A percentile compares a stretch with the other conserved stretches of the same genome.
Conservation (phyloP, 2,329 filamentous ascomycete species). For the Epichloe sylvatica region DNA sequence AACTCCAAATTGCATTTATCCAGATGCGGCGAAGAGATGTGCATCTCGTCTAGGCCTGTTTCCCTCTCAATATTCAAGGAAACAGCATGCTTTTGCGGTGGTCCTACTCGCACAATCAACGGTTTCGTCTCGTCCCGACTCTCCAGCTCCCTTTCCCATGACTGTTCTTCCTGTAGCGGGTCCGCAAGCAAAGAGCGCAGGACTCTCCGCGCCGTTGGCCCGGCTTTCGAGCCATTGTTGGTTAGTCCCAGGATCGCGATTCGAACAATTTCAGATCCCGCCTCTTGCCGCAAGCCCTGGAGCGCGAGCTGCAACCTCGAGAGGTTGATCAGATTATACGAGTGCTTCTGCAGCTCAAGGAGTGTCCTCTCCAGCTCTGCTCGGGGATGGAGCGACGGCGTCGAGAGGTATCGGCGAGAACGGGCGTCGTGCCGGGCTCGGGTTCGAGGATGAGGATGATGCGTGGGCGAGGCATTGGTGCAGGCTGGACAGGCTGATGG, state of each 20-base stretch:
- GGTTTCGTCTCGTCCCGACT: constrained; percentile 37
- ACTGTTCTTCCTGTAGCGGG: constrained; percentile 45
- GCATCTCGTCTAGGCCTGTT: constrained; percentile 40
- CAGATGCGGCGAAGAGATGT: constrained; percentile 48
- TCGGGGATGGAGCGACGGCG: constrained; percentile 21
- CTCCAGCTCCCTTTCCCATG: constrained; percentile 53
- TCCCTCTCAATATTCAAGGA: constrained; percentile 17
- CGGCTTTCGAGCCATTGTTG: constrained; percentile 22
- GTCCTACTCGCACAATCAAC: constrained; percentile 45
- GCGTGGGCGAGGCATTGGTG: constrained; percentile 11
- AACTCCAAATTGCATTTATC: constrained; percentile 52
- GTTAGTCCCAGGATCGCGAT: constrained; percentile 42
- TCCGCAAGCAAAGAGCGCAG: constrained; percentile 58
- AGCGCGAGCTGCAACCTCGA: constrained; percentile 59
- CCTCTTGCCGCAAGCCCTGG: constrained; percentile 43
- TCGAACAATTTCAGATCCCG: constrained; percentile 43
- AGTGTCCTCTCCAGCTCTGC: constrained; percentile 46
- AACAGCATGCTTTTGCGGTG: constrained; percentile 16
- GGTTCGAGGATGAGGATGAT: constrained; percentile 9
- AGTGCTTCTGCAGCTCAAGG: constrained; percentile 44
- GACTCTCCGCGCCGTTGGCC: constrained; percentile 45
- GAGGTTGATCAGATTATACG: constrained; percentile 50
- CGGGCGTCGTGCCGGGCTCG: constrained; percentile 9
- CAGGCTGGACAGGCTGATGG: constrained; percentile 20
- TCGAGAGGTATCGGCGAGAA: constrained; percentile 17